A percentile compares a stretch with the other conserved stretches of the same genome.
phyloP scores from a whole-genome alignment of 139 green algal genomes.

The Nannochloris sp. region DNA sequence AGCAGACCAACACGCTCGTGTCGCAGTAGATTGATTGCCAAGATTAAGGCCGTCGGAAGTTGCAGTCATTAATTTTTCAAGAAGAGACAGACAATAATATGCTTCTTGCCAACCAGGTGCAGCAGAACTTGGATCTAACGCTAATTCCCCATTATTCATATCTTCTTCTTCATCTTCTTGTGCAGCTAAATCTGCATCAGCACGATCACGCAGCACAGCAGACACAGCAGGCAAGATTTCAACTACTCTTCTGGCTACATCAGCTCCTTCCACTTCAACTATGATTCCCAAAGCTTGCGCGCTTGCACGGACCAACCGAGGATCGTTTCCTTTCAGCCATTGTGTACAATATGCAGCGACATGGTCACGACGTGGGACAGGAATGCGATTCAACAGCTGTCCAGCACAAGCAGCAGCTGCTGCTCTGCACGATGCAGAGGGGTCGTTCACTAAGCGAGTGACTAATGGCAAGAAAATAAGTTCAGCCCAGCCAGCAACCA shows the following conservation, averaged over 20 bases:
- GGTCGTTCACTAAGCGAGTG: constrained; percentile 69
- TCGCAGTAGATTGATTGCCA: too few relatives aligned
- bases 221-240: constrained; percentile 30
- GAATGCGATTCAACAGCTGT: constrained; percentile 47
- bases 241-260: constrained; percentile 29
- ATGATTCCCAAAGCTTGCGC: constrained; percentile 43
- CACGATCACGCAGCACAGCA: constrained; percentile 8
- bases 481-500: constrained; percentile 49
- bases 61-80: constrained; percentile 57
- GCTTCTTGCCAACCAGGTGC: constrained; percentile 66
- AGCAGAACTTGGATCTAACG: constrained; percentile 1
- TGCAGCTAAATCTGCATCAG: not conserved
- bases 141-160: too few relatives aligned
- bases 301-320: constrained; percentile 39
- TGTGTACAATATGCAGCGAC: constrained; percentile 27
- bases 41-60: constrained; percentile 17
- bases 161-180: constrained; percentile 5
- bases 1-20: not conserved
- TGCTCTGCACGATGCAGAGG: constrained; percentile 37
- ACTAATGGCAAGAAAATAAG: constrained; percentile 77
- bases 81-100: constrained; percentile 64
- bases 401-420: constrained; percentile 39
- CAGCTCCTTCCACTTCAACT: constrained; percentile 40
- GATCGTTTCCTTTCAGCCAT: constrained; percentile 45
- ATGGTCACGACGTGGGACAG: constrained; percentile 24